These are phyloP conservation scores for Tuber indicum DNA, from an alignment of 495 filamentous ascomycete species.

Conservation along the genomic window DNA sequence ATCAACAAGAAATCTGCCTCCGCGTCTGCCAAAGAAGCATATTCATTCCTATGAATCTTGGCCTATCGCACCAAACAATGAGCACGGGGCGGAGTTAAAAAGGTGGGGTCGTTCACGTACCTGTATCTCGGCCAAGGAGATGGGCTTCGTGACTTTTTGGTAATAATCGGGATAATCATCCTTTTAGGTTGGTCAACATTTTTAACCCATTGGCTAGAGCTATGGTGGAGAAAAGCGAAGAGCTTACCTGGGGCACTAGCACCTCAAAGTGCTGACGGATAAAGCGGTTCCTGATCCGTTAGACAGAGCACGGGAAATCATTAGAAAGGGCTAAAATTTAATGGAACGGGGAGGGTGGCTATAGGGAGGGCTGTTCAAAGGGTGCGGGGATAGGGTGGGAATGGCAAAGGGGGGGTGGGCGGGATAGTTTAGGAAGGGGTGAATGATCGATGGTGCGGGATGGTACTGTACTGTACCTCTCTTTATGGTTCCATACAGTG, in stretches of 20 bases:
- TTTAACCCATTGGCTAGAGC: constrained; percentile 8
- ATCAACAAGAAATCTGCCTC: constrained; percentile 38
- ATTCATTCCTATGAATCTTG: constrained; percentile 36
- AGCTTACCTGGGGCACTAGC: constrained; percentile 38
- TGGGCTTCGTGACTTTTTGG: constrained; percentile 50
- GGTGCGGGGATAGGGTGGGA: neutral
- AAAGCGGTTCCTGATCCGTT: constrained; percentile 36
- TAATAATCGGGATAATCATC: constrained; percentile 53
- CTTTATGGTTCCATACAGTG: constrained; percentile 40
- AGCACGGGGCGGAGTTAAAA: constrained; percentile 11
- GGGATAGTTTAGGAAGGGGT: neutral
- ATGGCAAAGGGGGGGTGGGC: neutral
- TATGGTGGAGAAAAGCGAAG: constrained; percentile 20
- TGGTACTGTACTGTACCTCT: constrained; percentile 38
- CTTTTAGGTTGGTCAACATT: constrained; percentile 30
- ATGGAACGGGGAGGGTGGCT: neutral
- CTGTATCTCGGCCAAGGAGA: constrained; percentile 55
- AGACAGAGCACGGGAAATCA: constrained; percentile 21
- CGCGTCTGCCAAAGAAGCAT: constrained; percentile 32
- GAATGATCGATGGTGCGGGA: neutral
- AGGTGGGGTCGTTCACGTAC: constrained; percentile 19
- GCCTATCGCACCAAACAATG: constrained; percentile 27
- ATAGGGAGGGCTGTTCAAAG: neutral
- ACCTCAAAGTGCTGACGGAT: constrained; percentile 40
- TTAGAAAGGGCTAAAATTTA: constrained; percentile 6